These are phyloP conservation scores for Musa itinerans DNA, from an alignment of 176 grass and related monocot genomes.

Conservation along the genomic window DNA sequence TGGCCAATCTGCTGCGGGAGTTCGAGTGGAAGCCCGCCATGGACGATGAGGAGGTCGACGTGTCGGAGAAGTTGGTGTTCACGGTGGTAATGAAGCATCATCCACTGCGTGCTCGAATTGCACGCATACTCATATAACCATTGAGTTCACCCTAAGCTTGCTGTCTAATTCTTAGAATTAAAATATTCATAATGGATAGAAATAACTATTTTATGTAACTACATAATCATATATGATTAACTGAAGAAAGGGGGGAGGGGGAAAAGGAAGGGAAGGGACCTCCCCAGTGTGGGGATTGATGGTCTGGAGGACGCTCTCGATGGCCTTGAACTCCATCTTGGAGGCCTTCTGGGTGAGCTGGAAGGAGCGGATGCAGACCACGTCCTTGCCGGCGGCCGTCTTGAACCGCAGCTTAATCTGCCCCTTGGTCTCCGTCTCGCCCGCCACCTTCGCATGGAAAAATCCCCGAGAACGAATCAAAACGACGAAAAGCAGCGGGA, in stretches of 20 bases:
- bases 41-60: too few species aligned
- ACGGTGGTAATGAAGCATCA: too few species aligned
- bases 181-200: too few species aligned
- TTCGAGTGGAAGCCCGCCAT: too few species aligned
- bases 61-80: too few species aligned
- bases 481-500: not conserved
- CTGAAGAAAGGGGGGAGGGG: conserved; percentile 2
- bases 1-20: too few species aligned
- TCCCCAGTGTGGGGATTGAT: conserved; percentile 95
- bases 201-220: too few species aligned
- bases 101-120: too few species aligned
- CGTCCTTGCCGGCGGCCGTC: conserved; percentile 87
- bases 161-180: too few species aligned
- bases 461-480: not conserved
- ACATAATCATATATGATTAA: too few species aligned
- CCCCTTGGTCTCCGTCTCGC: conserved; percentile 86
- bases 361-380: conserved; percentile 94
- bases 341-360: conserved; percentile 97
- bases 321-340: conserved; percentile 98
- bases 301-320: conserved; percentile 92
- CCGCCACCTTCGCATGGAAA: conserved; percentile 51
- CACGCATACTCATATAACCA: too few species aligned
- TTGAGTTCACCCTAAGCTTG: too few species aligned
- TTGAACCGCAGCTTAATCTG: conserved; percentile 91
- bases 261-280: conserved; percentile 23